Evolutionary conservation across 2,329 filamentous ascomycete species (phyloP).

Genomic region (Venturiaceae sp.): DNA sequence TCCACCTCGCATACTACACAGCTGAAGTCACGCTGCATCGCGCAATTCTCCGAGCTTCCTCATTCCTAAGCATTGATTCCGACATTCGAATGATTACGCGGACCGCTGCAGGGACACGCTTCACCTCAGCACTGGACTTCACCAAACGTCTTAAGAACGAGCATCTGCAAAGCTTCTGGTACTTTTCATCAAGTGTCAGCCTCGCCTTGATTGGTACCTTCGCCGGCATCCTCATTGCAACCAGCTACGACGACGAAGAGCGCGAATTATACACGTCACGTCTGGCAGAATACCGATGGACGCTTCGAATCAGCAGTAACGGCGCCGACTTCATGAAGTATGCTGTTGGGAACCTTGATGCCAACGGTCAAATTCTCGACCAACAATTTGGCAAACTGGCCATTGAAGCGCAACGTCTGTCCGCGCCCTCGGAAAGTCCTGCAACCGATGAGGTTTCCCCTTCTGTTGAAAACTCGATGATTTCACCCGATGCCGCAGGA

Average conservation of each 20-base stretch:
- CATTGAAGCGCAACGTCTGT: neutral
- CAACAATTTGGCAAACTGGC: constrained; percentile 3
- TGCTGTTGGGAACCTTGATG: constrained; percentile 1
- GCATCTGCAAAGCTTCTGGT: constrained; percentile 38
- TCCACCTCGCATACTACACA: constrained; percentile 36
- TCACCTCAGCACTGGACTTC: constrained; percentile 36
- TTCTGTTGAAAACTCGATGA: neutral
- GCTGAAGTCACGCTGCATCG: constrained; percentile 36
- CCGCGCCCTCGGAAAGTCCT: neutral
- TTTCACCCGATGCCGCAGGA: neutral
- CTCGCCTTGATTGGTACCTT: constrained; percentile 31
- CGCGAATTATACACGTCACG: constrained; percentile 22
- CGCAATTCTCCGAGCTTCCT: constrained; percentile 1
- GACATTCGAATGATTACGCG: constrained; percentile 25
- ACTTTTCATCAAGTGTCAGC: constrained; percentile 32
- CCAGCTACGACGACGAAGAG: constrained; percentile 23
- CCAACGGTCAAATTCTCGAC: constrained; percentile 1
- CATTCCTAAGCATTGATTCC: constrained; percentile 18
- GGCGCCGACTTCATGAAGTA: constrained; percentile 29
- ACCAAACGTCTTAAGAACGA: constrained; percentile 33
- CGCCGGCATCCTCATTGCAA: constrained; percentile 27
- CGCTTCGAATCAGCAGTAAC: constrained; percentile 30
- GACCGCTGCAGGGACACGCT: constrained; percentile 29
- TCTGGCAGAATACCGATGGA: constrained; percentile 32
- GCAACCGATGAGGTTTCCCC: neutral